Evolutionary conservation across 192 early-diverging fungal genomes (phyloP).

Genomic region (Spizellomyces punctatus): DNA sequence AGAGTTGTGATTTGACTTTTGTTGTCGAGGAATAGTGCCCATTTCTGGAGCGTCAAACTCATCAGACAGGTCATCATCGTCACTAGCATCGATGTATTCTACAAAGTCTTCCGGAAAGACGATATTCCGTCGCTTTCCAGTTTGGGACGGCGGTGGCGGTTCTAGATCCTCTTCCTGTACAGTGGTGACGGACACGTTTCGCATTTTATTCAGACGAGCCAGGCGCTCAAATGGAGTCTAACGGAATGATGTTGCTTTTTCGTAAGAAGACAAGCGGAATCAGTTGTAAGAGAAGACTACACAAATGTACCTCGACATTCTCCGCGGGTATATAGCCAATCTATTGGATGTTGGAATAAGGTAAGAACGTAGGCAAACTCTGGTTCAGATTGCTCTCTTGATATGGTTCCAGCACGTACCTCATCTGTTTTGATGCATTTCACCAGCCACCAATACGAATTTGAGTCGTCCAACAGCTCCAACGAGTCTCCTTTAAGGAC

Average conservation of each 20-base stretch:
- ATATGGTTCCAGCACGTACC: constrained; percentile 30
- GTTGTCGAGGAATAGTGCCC: background rate
- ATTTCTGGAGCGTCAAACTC: constrained; percentile 23
- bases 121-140: constrained; percentile 31
- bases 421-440: constrained; percentile 66
- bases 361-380: background rate
- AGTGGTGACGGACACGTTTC: constrained; percentile 64
- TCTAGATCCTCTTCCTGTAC: constrained; percentile 44
- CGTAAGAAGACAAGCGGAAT: background rate
- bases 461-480: constrained; percentile 79
- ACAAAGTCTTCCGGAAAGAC: constrained; percentile 43
- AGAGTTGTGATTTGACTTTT: constrained; percentile 2
- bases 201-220: constrained; percentile 74
- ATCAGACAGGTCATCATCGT: constrained; percentile 45
- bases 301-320: constrained; percentile 63
- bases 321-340: constrained; percentile 91
- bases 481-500: constrained; percentile 79
- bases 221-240: constrained; percentile 76
- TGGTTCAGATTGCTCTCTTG: too few species aligned
- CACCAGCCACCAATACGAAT: constrained; percentile 79
- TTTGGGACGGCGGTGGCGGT: constrained; percentile 19
- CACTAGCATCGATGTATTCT: constrained; percentile 47
- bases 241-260: constrained; percentile 16
- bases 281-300: constrained; percentile 13
- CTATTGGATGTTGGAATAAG: constrained; percentile 18